phyloP scores from a whole-genome alignment of 805 yeast genomes.

The Starmerella ratchasimensis region DNA sequence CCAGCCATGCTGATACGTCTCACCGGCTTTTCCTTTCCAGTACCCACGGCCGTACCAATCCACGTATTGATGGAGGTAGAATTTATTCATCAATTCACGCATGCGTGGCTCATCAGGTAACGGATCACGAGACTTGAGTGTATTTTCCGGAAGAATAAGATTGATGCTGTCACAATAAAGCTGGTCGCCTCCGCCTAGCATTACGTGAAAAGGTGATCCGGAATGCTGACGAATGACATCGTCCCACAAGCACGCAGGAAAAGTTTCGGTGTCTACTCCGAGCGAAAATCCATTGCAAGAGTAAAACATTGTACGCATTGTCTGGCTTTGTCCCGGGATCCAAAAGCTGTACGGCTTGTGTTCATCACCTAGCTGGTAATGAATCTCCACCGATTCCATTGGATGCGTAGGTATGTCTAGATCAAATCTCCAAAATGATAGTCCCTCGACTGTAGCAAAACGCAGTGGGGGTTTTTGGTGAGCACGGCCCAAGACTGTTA shows the following conservation, averaged over 20 bases:
- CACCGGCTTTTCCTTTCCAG: slow-evolving; percentile 60
- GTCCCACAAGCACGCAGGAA: slow-evolving; percentile 69
- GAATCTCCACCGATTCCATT: slow-evolving; percentile 43
- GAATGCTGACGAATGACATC: slow-evolving; percentile 63
- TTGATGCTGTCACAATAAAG: slow-evolving; percentile 77
- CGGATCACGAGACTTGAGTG: slow-evolving; percentile 19
- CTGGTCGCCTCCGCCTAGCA: slow-evolving; percentile 98
- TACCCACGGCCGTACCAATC: slow-evolving; percentile 85
- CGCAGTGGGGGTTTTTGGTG: slow-evolving; percentile 32
- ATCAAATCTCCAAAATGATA: slow-evolving; percentile 51
- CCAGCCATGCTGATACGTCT: slow-evolving; percentile 50
- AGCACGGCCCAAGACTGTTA: slow-evolving; percentile 18
- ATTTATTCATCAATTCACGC: slow-evolving; percentile 42
- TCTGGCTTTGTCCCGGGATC: slow-evolving; percentile 47
- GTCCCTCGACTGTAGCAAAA: slow-evolving; percentile 30
- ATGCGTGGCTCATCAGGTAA: slow-evolving; percentile 46
- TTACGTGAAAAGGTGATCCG: slow-evolving; percentile 58
- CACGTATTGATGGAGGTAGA: slow-evolving; percentile 59
- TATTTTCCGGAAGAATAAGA: slow-evolving; percentile 28
- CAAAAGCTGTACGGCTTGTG: slow-evolving; percentile 46
- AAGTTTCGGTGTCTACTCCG: slow-evolving; percentile 49
- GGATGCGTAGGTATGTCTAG: slow-evolving; percentile 37
- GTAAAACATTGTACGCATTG: slow-evolving; percentile 71
- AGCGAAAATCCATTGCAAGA: slow-evolving; percentile 88
- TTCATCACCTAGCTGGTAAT: slow-evolving; percentile 42